phyloP scores from a whole-genome alignment of 768 basidiomycete genomes.

The Hortiboletus campestris region DNA sequence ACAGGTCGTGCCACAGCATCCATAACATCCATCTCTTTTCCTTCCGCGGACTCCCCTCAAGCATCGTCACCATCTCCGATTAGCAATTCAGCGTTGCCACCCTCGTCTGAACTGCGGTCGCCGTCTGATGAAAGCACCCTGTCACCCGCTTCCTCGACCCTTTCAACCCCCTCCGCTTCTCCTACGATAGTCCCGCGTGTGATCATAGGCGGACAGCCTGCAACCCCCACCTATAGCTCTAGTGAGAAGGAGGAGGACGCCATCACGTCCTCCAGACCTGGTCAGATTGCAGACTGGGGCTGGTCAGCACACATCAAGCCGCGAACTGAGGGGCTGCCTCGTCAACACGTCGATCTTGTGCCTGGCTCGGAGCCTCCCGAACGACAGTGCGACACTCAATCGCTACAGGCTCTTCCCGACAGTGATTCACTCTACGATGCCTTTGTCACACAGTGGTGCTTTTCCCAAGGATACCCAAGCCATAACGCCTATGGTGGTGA shows the following conservation, averaged over 20 bases:
- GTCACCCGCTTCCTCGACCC: conserved; percentile 28
- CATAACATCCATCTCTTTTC: conserved; percentile 2
- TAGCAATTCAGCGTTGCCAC: neutral
- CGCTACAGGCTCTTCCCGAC: neutral
- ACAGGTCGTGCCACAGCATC: neutral
- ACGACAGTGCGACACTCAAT: neutral
- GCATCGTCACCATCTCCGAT: neutral
- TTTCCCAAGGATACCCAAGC: conserved; percentile 45
- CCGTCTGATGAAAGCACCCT: conserved; percentile 15
- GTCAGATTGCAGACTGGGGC: conserved; percentile 20
- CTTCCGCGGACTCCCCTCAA: neutral
- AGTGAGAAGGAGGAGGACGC: neutral
- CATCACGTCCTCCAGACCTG: neutral
- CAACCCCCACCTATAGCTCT: conserved; percentile 2
- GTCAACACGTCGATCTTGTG: neutral
- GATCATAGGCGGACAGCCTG: conserved; percentile 28
- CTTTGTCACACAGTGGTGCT: conserved; percentile 68
- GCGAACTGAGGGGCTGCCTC: neutral
- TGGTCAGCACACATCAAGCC: conserved; percentile 18
- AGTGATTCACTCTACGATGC: conserved; percentile 51
- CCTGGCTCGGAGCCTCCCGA: conserved; percentile 25
- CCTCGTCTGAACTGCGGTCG: neutral
- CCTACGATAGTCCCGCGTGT: conserved; percentile 22
- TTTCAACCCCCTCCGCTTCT: conserved; percentile 25
- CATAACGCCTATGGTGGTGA: conserved; percentile 10